Conservation (phyloP, 495 filamentous ascomycete species). For the Acidomyces sp. region DNA sequence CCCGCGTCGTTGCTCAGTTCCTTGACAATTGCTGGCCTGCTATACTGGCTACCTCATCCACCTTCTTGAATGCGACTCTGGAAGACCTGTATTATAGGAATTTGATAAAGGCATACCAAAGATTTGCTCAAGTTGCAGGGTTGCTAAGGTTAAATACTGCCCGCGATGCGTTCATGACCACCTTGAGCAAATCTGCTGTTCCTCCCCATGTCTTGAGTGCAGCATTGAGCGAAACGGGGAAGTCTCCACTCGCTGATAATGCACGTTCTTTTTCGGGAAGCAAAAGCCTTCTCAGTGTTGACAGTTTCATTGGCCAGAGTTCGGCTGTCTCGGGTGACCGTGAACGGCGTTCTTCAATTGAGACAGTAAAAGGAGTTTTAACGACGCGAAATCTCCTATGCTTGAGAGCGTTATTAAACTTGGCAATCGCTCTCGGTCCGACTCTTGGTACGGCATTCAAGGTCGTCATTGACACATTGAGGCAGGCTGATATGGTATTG, state of each 20-base stretch:
- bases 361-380: conserved; percentile 42
- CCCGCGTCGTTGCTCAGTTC: conserved; percentile 64
- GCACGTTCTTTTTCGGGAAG: conserved; percentile 46
- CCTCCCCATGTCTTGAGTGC: conserved; percentile 60
- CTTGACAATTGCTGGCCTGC: conserved; percentile 93
- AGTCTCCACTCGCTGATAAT: conserved; percentile 35
- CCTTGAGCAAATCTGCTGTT: conserved; percentile 80
- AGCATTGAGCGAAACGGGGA: conserved; percentile 28
- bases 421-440: conserved; percentile 88
- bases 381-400: conserved; percentile 84
- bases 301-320: conserved; percentile 42
- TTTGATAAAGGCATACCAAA: conserved; percentile 87
- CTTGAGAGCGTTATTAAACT: conserved; percentile 74
- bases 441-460: conserved; percentile 74
- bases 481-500: conserved; percentile 79
- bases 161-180: conserved; percentile 87
- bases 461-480: conserved; percentile 79
- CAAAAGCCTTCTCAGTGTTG: conserved; percentile 52
- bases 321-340: conserved; percentile 36
- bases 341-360: conserved; percentile 39
- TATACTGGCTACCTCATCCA: conserved; percentile 82
- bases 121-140: conserved; percentile 88
- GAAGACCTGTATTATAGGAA: conserved; percentile 92
- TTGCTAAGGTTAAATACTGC: conserved; percentile 72
- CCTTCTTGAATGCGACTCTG: conserved; percentile 79